phyloP scores from a whole-genome alignment of 2,329 filamentous ascomycete genomes.

The Fusarium cicatricum region DNA sequence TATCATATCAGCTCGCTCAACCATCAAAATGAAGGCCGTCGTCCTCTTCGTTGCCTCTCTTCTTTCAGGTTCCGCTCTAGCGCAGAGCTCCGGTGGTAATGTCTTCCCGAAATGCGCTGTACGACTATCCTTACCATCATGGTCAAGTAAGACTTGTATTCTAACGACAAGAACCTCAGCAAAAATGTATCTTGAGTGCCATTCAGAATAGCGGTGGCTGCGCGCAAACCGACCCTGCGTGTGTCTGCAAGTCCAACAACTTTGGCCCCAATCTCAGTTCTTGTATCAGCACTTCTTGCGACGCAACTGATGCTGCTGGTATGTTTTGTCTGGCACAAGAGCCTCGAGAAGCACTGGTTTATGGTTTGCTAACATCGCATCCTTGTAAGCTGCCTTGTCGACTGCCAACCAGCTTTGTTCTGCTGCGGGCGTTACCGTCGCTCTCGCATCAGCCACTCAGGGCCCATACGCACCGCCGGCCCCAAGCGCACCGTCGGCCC shows the following conservation, averaged over 20 bases:
- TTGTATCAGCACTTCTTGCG: constrained; percentile 3
- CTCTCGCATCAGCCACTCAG: background rate
- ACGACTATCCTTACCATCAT: background rate
- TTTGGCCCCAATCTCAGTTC: background rate
- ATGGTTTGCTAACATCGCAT: background rate
- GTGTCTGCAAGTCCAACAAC: constrained; percentile 13
- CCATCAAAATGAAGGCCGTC: constrained; percentile 14
- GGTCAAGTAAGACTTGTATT: background rate
- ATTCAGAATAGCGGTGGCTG: constrained; percentile 11
- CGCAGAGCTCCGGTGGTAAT: background rate
- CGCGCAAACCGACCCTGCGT: constrained; percentile 1
- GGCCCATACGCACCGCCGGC: background rate
- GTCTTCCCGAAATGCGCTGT: constrained; percentile 13
- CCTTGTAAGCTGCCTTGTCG: background rate
- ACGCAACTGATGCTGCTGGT: constrained; percentile 11
- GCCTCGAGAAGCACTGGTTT: too few species aligned
- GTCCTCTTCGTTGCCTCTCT: background rate
- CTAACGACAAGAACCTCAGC: background rate
- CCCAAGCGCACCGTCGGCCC: background rate
- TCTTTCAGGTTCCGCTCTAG: constrained; percentile 3
- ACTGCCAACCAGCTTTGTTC: constrained; percentile 1
- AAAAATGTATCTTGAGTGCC: constrained; percentile 9
- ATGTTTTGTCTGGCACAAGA: background rate
- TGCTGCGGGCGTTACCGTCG: constrained; percentile 7
- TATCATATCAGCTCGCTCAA: background rate